A percentile compares a stretch with the other conserved stretches of the same genome.
These are phyloP conservation scores for Pseudozyma hubeiensis DNA, from an alignment of 1,284 basidiomycete species.

Conservation along the genomic window DNA sequence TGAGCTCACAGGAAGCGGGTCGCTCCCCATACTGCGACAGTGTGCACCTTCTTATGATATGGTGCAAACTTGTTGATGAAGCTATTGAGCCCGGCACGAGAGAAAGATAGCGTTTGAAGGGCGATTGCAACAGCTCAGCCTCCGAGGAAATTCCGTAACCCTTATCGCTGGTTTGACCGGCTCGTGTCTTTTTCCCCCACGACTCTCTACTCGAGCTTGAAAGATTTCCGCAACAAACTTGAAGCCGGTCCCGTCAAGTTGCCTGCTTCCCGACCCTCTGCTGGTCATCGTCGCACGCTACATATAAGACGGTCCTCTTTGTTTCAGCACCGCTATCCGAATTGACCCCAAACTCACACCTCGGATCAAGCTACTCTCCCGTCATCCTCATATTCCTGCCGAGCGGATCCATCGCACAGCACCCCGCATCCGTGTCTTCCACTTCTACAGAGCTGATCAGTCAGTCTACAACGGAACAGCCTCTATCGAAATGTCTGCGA, in stretches of 20 bases:
- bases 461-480: not conserved
- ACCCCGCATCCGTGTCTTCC: too few species aligned
- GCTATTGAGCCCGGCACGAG: not conserved
- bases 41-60: too few species aligned
- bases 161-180: conserved; percentile 7
- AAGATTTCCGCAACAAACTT: not conserved
- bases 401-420: too few species aligned
- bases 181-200: not conserved
- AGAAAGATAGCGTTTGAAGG: not conserved
- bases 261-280: conserved; percentile 11
- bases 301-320: conserved; percentile 8
- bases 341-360: too few species aligned
- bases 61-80: too few species aligned
- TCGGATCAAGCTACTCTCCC: too few species aligned
- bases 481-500: conserved; percentile 26
- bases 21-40: not conserved
- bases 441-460: too few species aligned
- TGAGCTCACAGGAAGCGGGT: not conserved
- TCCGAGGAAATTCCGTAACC: conserved; percentile 9
- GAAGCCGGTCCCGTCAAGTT: not conserved
- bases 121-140: too few species aligned
- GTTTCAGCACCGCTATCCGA: not conserved
- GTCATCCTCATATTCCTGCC: too few species aligned
- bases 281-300: not conserved
- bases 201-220: not conserved